Percentiles rank a stretch among this genome's conserved stretches.
Conservation (phyloP, 2,329 filamentous ascomycete species). For the Fusarium drepaniforme region DNA sequence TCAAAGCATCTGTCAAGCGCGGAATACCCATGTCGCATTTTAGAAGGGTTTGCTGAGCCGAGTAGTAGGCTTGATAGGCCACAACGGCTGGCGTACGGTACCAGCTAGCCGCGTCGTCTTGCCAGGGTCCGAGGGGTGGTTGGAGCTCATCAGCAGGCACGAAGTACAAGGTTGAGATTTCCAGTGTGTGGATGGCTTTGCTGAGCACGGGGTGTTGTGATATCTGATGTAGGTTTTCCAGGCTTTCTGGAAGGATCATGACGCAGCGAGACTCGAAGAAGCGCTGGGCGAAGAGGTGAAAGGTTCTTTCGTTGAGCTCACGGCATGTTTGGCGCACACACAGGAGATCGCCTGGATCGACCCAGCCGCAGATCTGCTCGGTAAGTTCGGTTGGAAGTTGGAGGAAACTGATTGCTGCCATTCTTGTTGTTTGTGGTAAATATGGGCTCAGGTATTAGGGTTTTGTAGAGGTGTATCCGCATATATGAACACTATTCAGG, state of each 20-base stretch:
- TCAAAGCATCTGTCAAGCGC: background rate
- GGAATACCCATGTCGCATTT: background rate
- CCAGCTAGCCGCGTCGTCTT: background rate
- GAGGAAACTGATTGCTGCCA: background rate
- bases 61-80: background rate
- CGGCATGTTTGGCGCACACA: background rate
- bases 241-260: background rate
- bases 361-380: background rate
- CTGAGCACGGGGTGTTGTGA: background rate
- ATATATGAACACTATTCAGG: background rate
- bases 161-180: background rate
- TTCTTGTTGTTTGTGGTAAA: background rate
- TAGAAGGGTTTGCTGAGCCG: background rate
- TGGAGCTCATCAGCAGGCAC: background rate
- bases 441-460: background rate
- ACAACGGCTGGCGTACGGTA: background rate
- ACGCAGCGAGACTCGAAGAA: background rate
- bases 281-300: background rate
- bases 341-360: background rate
- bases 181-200: background rate
- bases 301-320: background rate
- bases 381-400: background rate
- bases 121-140: background rate
- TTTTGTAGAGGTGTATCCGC: background rate
- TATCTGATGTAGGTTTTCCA: background rate